These are phyloP conservation scores for Ricinus communis DNA, from an alignment of 345 rosid species.

Conservation along the genomic window DNA sequence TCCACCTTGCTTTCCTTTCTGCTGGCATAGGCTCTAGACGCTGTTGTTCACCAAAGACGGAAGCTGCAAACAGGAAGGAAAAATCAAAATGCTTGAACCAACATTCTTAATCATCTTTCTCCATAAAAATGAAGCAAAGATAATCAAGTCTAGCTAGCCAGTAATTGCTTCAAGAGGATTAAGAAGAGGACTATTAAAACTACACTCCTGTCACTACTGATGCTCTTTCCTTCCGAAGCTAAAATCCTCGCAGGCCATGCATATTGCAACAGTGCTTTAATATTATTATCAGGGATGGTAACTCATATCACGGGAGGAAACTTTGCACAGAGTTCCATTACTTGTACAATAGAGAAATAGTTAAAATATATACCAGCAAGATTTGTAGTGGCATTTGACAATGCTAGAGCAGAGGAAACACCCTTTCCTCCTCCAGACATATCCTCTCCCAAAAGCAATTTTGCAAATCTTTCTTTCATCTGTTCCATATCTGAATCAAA, in stretches of 20 bases:
- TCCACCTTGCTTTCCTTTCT: slow-evolving; percentile 44
- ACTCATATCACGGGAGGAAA: too few species aligned
- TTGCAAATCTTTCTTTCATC: slow-evolving; percentile 47
- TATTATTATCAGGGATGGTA: too few species aligned
- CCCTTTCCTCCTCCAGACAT: slow-evolving; percentile 57
- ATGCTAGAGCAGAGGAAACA: slow-evolving; percentile 45
- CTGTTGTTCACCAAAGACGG: slow-evolving; percentile 45
- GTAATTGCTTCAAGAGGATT: neutral
- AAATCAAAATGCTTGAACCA: neutral
- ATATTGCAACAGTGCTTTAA: too few species aligned
- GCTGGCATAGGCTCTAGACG: slow-evolving; percentile 42
- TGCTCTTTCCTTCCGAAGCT: too few species aligned
- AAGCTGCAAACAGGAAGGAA: slow-evolving; percentile 32
- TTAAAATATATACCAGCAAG: slow-evolving; percentile 39
- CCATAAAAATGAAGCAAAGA: too few species aligned
- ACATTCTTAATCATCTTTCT: neutral
- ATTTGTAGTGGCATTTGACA: slow-evolving; percentile 52
- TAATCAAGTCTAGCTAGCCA: too few species aligned
- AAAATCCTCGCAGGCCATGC: too few species aligned
- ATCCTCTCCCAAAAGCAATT: slow-evolving; percentile 49
- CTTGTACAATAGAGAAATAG: neutral
- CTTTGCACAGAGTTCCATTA: too few species aligned
- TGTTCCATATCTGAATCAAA: slow-evolving; percentile 40
- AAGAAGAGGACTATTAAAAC: neutral
- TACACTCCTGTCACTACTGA: too few species aligned